Evolutionary conservation across 2,329 filamentous ascomycete genomes (phyloP).

Genomic region (Fusarium temperatum): DNA sequence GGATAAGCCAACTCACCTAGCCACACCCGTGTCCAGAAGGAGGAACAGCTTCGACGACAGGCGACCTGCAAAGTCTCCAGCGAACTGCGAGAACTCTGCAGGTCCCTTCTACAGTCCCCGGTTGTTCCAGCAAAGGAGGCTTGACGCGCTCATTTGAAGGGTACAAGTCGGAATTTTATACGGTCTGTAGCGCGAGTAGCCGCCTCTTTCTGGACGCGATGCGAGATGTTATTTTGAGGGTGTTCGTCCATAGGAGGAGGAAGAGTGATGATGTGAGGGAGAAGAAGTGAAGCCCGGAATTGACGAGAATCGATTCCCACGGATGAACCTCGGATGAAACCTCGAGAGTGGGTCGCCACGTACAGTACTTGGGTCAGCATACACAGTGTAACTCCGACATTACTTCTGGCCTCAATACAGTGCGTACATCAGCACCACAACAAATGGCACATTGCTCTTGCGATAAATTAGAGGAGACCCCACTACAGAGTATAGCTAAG

Average conservation of each 20-base stretch:
- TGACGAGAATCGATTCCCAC: neutral
- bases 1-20: neutral
- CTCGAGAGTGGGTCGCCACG: neutral
- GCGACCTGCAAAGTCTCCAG: neutral
- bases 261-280: too few species aligned
- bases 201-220: neutral
- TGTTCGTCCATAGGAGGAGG: too few species aligned
- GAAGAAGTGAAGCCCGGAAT: neutral
- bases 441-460: neutral
- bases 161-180: neutral
- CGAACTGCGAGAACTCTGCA: neutral
- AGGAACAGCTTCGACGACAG: neutral
- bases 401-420: fast-evolving
- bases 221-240: neutral
- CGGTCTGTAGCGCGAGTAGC: neutral
- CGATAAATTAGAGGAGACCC: neutral
- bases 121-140: neutral
- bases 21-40: neutral
- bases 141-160: neutral
- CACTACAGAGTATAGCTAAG: neutral
- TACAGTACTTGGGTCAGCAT: neutral
- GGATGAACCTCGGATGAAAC: neutral
- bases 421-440: neutral
- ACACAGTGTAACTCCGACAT: neutral
- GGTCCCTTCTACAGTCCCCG: neutral